These are phyloP conservation scores for Panus rudis DNA, from an alignment of 768 basidiomycete genomes.

Conservation along the genomic window DNA sequence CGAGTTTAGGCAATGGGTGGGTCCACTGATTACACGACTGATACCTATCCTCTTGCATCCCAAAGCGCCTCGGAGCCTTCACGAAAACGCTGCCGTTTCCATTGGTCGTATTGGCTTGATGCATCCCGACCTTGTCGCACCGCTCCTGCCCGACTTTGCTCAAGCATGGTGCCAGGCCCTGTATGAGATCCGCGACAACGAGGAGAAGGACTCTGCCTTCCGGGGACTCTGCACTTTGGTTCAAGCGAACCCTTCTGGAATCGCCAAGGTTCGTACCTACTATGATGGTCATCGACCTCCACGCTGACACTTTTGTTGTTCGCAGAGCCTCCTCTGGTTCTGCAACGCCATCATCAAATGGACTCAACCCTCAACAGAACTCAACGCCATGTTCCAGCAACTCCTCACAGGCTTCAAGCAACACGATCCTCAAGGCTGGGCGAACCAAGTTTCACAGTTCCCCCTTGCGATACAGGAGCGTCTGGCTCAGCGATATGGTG, in stretches of 20 bases:
- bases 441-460: slow-evolving; percentile 72
- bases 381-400: slow-evolving; percentile 91
- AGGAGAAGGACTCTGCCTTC: slow-evolving; percentile 99
- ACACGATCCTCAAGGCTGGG: slow-evolving; percentile 83
- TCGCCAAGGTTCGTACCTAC: slow-evolving; percentile 76
- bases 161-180: slow-evolving; percentile 96
- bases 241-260: slow-evolving; percentile 88
- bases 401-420: slow-evolving; percentile 86
- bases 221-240: slow-evolving; percentile 94
- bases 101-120: slow-evolving; percentile 94
- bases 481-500: slow-evolving; percentile 79
- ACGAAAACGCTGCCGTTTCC: slow-evolving; percentile 98
- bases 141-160: slow-evolving; percentile 84
- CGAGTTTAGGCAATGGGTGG: slow-evolving; percentile 91
- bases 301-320: slow-evolving; percentile 20
- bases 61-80: slow-evolving; percentile 87
- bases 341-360: slow-evolving; percentile 96
- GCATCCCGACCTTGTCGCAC: slow-evolving; percentile 84
- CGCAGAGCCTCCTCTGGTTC: slow-evolving; percentile 91
- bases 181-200: slow-evolving; percentile 98
- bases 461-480: slow-evolving; percentile 87
- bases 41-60: slow-evolving; percentile 90
- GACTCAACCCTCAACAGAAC: slow-evolving; percentile 85
- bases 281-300: slow-evolving; percentile 1
- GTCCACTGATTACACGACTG: slow-evolving; percentile 77